Conservation (phyloP, 805 yeast species). For the Starmerella khaoyaiensis region DNA sequence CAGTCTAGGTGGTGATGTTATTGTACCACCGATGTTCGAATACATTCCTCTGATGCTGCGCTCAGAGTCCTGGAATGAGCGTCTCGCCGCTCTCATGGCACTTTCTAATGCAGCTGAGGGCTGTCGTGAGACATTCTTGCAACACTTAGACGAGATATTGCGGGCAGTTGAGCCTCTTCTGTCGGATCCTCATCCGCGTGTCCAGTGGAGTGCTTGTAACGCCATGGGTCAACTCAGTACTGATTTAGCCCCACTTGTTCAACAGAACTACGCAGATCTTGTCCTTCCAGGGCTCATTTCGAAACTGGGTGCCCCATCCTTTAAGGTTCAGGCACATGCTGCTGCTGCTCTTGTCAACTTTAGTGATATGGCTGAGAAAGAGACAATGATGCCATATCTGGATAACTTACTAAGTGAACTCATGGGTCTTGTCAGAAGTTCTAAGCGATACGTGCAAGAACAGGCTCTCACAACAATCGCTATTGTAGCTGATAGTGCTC, state of each 20-base stretch:
- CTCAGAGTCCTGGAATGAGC: slow-evolving; percentile 77
- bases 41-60: slow-evolving; percentile 71
- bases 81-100: slow-evolving; percentile 96
- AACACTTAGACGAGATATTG: slow-evolving; percentile 67
- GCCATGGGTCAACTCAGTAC: slow-evolving; percentile 95
- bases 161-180: slow-evolving; percentile 79
- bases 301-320: slow-evolving; percentile 56
- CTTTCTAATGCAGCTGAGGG: slow-evolving; percentile 96
- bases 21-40: slow-evolving; percentile 78
- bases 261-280: slow-evolving; percentile 62
- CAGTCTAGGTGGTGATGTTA: slow-evolving; percentile 64
- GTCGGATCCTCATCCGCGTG: slow-evolving; percentile 80
- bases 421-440: slow-evolving; percentile 63
- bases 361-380: slow-evolving; percentile 81
- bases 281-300: slow-evolving; percentile 82
- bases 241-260: slow-evolving; percentile 84
- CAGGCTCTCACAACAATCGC: slow-evolving; percentile 95
- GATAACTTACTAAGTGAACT: slow-evolving; percentile 67
- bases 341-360: slow-evolving; percentile 97
- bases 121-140: slow-evolving; percentile 73
- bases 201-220: slow-evolving; percentile 93
- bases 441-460: slow-evolving; percentile 89
- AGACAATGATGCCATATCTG: slow-evolving; percentile 79
- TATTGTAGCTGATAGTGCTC: slow-evolving; percentile 93
- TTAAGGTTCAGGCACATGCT: slow-evolving; percentile 93